Percentiles rank a stretch among this genome's conserved stretches.
phyloP scores from a whole-genome alignment of 805 yeast genomes.

The Barnettozyma botsteinii region DNA sequence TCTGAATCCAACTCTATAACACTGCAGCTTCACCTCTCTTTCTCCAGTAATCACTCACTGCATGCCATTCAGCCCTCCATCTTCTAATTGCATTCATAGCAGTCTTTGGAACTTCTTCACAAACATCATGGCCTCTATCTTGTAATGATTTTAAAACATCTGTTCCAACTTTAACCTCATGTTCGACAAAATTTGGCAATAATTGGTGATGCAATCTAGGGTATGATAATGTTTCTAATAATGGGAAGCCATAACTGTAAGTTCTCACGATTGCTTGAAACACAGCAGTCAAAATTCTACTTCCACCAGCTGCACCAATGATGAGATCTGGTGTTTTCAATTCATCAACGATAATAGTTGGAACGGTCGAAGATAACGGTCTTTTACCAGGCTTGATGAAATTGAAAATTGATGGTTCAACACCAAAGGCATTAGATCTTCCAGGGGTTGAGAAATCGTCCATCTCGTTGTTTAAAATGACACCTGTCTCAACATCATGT shows the following conservation, averaged over 20 bases:
- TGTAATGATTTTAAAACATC: conserved; percentile 34
- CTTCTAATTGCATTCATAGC: conserved; percentile 53
- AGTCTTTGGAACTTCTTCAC: conserved; percentile 39
- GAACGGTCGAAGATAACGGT: conserved; percentile 81
- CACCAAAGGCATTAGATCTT: conserved; percentile 66
- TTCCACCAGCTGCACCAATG: conserved; percentile 94
- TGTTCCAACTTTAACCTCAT: conserved; percentile 50
- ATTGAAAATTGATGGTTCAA: conserved; percentile 77
- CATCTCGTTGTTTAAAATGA: conserved; percentile 85
- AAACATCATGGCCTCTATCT: conserved; percentile 45
- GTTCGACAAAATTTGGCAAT: conserved; percentile 59
- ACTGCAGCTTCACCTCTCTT: conserved; percentile 70
- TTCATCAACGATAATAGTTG: conserved; percentile 55
- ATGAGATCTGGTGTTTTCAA: conserved; percentile 52
- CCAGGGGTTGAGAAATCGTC: conserved; percentile 84
- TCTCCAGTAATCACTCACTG: conserved; percentile 89
- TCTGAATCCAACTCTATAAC: background rate
- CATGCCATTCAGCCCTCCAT: conserved; percentile 41
- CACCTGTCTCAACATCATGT: conserved; percentile 76
- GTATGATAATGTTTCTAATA: conserved; percentile 64
- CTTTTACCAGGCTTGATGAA: conserved; percentile 69
- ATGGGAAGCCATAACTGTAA: conserved; percentile 49
- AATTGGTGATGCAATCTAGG: conserved; percentile 91
- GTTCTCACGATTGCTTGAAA: conserved; percentile 72
- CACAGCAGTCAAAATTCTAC: conserved; percentile 76